These are phyloP conservation scores for Acorus calamus DNA, from an alignment of 106 monocot genomes.

Conservation along the genomic window DNA sequence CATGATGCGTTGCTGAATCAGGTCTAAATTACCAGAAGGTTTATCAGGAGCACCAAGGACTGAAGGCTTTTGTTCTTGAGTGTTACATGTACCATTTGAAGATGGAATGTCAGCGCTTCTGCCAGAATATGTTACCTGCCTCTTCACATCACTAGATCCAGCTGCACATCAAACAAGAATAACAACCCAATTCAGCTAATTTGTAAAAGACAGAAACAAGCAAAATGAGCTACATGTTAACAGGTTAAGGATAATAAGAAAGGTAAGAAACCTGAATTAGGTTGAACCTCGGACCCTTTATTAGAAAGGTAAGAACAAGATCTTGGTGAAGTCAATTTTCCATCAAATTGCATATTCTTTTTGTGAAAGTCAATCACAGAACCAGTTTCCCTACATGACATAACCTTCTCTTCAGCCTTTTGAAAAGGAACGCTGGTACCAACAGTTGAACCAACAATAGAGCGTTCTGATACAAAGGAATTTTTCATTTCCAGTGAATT, in stretches of 20 bases:
- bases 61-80: constrained; percentile 17
- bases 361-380: too few relatives aligned
- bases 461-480: constrained; percentile 18
- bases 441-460: constrained; percentile 4
- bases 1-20: constrained; percentile 4
- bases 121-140: constrained; percentile 12
- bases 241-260: background rate
- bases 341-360: constrained; percentile 1
- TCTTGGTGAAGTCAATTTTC: constrained; percentile 7
- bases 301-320: constrained; percentile 1
- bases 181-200: too few relatives aligned
- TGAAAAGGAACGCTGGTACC: constrained; percentile 1
- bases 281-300: constrained; percentile 24
- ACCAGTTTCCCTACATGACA: too few relatives aligned
- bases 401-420: constrained; percentile 21
- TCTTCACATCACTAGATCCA: constrained; percentile 34
- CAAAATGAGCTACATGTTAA: background rate
- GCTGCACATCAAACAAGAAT: background rate
- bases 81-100: constrained; percentile 11
- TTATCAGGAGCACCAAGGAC: constrained; percentile 1
- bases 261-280: constrained; percentile 12
- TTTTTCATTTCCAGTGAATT: constrained; percentile 31
- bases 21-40: constrained; percentile 6
- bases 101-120: constrained; percentile 22
- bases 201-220: background rate